phyloP scores from a whole-genome alignment of 176 grass and related monocot species.

The Elymus sibiricus region DNA sequence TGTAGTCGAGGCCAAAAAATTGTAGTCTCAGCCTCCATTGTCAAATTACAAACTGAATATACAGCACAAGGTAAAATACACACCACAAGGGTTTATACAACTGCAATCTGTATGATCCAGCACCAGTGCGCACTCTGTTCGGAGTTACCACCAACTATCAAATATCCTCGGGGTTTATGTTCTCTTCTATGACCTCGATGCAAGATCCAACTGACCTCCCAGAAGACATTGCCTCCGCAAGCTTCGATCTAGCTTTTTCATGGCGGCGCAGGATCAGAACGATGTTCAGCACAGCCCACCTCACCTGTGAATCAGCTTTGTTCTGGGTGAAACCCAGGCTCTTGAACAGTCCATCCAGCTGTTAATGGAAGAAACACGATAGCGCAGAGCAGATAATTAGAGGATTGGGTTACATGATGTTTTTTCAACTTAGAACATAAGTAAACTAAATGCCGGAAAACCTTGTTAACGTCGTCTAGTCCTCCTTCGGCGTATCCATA shows the following conservation, averaged over 20 bases:
- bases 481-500: conserved; percentile 80
- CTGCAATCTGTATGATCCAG: neutral
- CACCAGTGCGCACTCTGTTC: neutral
- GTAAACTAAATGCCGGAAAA: conserved; percentile 13
- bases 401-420: neutral
- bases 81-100: neutral
- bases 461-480: conserved; percentile 63
- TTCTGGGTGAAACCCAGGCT: conserved; percentile 38
- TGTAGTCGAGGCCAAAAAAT: neutral
- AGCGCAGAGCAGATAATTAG: neutral
- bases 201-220: conserved; percentile 37
- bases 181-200: conserved; percentile 43
- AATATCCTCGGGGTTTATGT: conserved; percentile 36
- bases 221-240: conserved; percentile 40
- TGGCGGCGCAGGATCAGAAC: conserved; percentile 34
- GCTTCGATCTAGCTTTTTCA: conserved; percentile 42
- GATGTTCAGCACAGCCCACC: conserved; percentile 50
- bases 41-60: neutral
- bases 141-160: neutral
- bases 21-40: neutral
- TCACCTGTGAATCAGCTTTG: conserved; percentile 51
- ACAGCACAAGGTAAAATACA: neutral
- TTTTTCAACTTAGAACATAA: neutral
- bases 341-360: conserved; percentile 45
- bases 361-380: neutral